Percentiles rank a stretch among this genome's conserved stretches.
phyloP scores from a whole-genome alignment of 2,329 filamentous ascomycete genomes.

The Graphiopsis chlorocephala region DNA sequence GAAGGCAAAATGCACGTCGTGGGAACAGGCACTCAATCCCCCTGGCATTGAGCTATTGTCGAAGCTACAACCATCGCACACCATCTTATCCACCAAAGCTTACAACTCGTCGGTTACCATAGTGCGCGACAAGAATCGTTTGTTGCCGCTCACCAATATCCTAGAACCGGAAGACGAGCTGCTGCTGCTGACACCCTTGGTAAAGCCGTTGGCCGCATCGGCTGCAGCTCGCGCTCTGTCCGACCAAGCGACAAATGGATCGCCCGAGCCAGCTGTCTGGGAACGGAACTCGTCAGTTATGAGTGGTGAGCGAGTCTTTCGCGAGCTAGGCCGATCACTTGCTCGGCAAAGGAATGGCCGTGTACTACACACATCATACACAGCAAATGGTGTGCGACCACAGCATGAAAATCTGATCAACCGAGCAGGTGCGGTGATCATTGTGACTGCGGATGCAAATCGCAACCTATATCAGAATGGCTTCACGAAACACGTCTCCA shows the following conservation, averaged over 20 bases:
- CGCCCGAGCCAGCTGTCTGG: slow-evolving; percentile 55
- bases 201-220: slow-evolving; percentile 89
- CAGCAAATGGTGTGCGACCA: slow-evolving; percentile 84
- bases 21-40: slow-evolving; percentile 88
- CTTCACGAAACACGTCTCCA: slow-evolving; percentile 92
- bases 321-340: slow-evolving; percentile 83
- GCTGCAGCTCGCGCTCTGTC: slow-evolving; percentile 71
- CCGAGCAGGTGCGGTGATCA: slow-evolving; percentile 80
- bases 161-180: slow-evolving; percentile 84
- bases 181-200: slow-evolving; percentile 81
- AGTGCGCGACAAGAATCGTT: slow-evolving; percentile 80
- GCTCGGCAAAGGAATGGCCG: slow-evolving; percentile 82
- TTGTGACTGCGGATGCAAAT: slow-evolving; percentile 91
- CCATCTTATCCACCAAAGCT: slow-evolving; percentile 74
- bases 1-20: slow-evolving; percentile 83
- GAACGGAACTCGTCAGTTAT: slow-evolving; percentile 65
- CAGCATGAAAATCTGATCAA: slow-evolving; percentile 93
- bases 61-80: slow-evolving; percentile 77
- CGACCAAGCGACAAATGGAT: slow-evolving; percentile 57
- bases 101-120: slow-evolving; percentile 94
- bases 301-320: slow-evolving; percentile 90
- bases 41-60: slow-evolving; percentile 73
- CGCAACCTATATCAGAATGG: slow-evolving; percentile 90
- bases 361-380: slow-evolving; percentile 90
- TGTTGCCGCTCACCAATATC: slow-evolving; percentile 77